Conservation (phyloP, 305 asterid species). For the Fraxinus platypoda region DNA sequence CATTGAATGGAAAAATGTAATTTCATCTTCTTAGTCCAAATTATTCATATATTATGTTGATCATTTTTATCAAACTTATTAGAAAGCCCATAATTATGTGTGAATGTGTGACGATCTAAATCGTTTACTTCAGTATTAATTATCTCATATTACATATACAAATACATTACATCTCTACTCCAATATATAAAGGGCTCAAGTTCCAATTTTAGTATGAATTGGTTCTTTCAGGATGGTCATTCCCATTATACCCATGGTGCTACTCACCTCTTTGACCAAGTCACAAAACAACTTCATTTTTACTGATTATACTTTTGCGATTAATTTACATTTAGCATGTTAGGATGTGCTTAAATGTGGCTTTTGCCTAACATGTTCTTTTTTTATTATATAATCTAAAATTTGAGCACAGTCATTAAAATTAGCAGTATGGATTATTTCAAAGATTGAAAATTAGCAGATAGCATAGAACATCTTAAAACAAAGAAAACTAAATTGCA, state of each 20-base stretch:
- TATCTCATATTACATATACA: background rate
- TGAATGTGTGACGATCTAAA: background rate
- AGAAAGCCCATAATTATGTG: background rate
- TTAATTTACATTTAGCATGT: background rate
- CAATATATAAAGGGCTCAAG: background rate
- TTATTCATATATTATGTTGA: background rate
- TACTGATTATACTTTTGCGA: background rate
- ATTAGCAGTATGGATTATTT: background rate
- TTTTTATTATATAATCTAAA: background rate
- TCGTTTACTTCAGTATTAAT: background rate
- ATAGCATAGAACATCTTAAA: conserved; percentile 3
- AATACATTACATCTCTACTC: background rate
- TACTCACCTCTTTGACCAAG: background rate
- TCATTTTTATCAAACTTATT: background rate
- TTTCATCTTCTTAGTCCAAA: background rate
- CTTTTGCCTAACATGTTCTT: background rate
- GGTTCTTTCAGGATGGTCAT: background rate
- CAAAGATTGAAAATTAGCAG: conserved; percentile 5
- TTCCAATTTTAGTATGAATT: background rate
- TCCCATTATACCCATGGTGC: background rate
- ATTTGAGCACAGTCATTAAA: background rate
- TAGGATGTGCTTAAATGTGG: background rate
- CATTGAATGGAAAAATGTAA: background rate
- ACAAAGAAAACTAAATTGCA: background rate
- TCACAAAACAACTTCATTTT: background rate